Evolutionary conservation across 2,329 filamentous ascomycete species (phyloP).

Genomic region (Fusarium foetens): DNA sequence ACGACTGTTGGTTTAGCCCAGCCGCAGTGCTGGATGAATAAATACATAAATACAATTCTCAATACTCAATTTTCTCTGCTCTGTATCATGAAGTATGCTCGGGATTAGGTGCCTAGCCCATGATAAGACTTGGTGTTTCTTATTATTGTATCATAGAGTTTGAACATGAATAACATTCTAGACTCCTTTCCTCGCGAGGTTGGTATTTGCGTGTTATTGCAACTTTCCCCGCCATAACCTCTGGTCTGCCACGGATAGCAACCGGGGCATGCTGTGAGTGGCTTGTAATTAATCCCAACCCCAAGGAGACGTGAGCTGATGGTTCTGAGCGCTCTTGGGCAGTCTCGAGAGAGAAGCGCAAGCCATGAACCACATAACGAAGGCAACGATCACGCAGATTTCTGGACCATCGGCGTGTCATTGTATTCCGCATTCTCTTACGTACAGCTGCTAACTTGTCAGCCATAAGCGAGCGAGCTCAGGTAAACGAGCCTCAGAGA

Average conservation of each 20-base stretch:
- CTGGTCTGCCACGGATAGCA: neutral
- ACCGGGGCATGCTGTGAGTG: neutral
- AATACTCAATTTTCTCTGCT: neutral
- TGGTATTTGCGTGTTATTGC: neutral
- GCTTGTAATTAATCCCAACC: neutral
- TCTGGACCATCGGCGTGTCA: neutral
- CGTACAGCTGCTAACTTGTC: conserved; percentile 1
- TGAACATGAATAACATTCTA: neutral
- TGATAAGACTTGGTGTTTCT: neutral
- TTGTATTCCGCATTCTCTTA: neutral
- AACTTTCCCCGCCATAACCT: neutral
- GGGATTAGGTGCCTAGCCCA: neutral
- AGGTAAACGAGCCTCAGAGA: conserved; percentile 1
- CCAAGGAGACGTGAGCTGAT: neutral
- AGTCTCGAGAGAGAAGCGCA: neutral
- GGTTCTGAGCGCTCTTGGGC: neutral
- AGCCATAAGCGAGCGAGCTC: neutral
- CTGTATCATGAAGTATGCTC: neutral
- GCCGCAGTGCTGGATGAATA: neutral
- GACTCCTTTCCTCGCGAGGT: neutral
- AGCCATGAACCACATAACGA: neutral
- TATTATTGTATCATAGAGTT: neutral
- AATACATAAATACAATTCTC: conserved; percentile 3
- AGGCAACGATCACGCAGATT: neutral
- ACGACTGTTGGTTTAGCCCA: neutral